A percentile compares a stretch with the other conserved stretches of the same genome.
These are phyloP conservation scores for Amoeboaphelidium protococcarum DNA, from an alignment of 371 early-diverging fungal genomes.

Conservation along the genomic window DNA sequence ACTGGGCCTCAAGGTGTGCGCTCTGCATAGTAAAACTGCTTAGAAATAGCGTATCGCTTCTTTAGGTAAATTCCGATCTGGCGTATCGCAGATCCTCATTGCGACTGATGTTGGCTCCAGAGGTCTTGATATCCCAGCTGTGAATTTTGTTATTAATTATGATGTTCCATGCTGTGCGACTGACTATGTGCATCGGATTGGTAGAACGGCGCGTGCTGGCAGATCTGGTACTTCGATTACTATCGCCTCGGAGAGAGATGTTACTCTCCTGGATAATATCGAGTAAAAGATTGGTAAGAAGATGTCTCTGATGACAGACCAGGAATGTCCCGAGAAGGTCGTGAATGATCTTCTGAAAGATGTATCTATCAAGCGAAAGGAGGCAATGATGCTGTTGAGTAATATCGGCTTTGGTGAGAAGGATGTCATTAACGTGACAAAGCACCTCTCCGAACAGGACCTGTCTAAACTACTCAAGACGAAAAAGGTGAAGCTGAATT, in stretches of 20 bases:
- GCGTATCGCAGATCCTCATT: constrained; percentile 42
- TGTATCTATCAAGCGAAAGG: constrained; percentile 18
- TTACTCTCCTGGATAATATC: constrained; percentile 55
- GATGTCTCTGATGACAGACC: constrained; percentile 45
- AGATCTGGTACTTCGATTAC: constrained; percentile 73
- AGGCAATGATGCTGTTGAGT: constrained; percentile 19
- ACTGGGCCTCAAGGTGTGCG: constrained; percentile 5
- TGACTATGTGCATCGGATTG: constrained; percentile 91
- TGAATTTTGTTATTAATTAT: constrained; percentile 86
- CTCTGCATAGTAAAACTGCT: constrained; percentile 9
- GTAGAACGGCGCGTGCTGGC: constrained; percentile 91
- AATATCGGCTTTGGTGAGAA: constrained; percentile 42
- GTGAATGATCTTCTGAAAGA: constrained; percentile 49
- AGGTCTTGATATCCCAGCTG: constrained; percentile 90
- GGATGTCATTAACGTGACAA: constrained; percentile 21
- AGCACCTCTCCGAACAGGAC: too few relatives aligned
- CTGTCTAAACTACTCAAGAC: too few relatives aligned
- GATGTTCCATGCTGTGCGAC: constrained; percentile 80
- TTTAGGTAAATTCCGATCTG: constrained; percentile 9
- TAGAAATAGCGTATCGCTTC: constrained; percentile 9
- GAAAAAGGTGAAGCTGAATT: too few relatives aligned
- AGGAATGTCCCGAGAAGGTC: constrained; percentile 35
- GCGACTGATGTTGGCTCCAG: constrained; percentile 87
- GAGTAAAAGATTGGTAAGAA: constrained; percentile 44
- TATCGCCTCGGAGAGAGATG: constrained; percentile 88